Evolutionary conservation across 2,329 filamentous ascomycete species (phyloP).

Genomic region (Ceratocystis albifundus): DNA sequence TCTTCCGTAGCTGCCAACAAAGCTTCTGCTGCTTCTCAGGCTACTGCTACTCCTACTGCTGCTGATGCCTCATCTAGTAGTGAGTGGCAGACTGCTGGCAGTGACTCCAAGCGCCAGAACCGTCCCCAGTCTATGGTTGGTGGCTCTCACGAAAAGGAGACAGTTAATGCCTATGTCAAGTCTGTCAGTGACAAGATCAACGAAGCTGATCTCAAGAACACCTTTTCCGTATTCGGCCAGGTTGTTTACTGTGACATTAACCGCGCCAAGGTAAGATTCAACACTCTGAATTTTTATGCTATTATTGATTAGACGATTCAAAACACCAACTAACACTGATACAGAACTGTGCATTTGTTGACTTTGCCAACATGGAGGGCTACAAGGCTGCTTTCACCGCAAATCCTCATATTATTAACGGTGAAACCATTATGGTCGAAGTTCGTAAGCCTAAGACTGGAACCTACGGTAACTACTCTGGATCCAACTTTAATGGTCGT

Average conservation of each 20-base stretch:
- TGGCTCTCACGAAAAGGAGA: slow-evolving; percentile 55
- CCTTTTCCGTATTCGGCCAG: slow-evolving; percentile 60
- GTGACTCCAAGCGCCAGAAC: slow-evolving; percentile 74
- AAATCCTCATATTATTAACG: slow-evolving; percentile 77
- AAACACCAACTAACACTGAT: slow-evolving; percentile 24
- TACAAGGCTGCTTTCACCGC: slow-evolving; percentile 73
- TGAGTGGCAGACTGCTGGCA: slow-evolving; percentile 82
- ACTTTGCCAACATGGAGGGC: slow-evolving; percentile 69
- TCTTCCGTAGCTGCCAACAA: slow-evolving; percentile 32
- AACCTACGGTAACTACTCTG: slow-evolving; percentile 59
- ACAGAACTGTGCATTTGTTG: slow-evolving; percentile 93
- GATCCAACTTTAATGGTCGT: slow-evolving; percentile 50
- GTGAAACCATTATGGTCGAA: slow-evolving; percentile 75
- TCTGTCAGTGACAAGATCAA: slow-evolving; percentile 86
- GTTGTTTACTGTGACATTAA: slow-evolving; percentile 66
- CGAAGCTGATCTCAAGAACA: slow-evolving; percentile 56
- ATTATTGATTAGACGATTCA: neutral
- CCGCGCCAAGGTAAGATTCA: slow-evolving; percentile 59
- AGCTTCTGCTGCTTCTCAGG: slow-evolving; percentile 28
- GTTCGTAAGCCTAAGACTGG: slow-evolving; percentile 69
- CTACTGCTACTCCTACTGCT: slow-evolving; percentile 32
- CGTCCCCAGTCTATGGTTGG: slow-evolving; percentile 55
- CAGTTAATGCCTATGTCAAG: slow-evolving; percentile 82
- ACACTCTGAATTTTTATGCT: slow-evolving; percentile 14
- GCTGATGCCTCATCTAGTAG: slow-evolving; percentile 34